These are phyloP conservation scores for Globisporangium takayamanum DNA, from an alignment of 352 stramenopile species.

Conservation along the genomic window DNA sequence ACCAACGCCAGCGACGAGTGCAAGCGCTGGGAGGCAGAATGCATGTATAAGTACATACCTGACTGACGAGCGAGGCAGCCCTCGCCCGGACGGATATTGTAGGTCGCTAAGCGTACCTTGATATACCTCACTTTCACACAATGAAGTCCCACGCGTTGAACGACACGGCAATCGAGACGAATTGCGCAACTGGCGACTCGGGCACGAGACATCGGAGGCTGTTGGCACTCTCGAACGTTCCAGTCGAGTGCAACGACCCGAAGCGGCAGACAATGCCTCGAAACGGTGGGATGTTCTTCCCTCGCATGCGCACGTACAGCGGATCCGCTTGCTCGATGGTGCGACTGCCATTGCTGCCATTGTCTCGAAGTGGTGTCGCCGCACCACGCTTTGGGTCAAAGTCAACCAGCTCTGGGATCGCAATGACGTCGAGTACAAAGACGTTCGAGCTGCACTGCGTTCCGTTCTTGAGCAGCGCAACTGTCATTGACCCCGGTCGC, in stretches of 20 bases:
- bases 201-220: slow-evolving; percentile 41
- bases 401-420: slow-evolving; percentile 25
- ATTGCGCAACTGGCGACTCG: slow-evolving; percentile 11
- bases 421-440: slow-evolving; percentile 20
- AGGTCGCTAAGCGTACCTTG: no score
- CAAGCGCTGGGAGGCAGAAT: no score
- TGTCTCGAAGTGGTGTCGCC: neutral
- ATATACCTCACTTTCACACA: no score
- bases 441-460: slow-evolving; percentile 21
- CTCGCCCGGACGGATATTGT: no score
- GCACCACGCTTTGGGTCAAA: slow-evolving; percentile 21
- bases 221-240: slow-evolving; percentile 28
- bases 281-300: slow-evolving; percentile 45
- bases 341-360: neutral
- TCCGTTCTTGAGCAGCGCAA: slow-evolving; percentile 17
- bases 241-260: slow-evolving; percentile 16
- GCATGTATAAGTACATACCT: no score
- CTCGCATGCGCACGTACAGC: slow-evolving; percentile 17
- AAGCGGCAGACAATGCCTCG: slow-evolving; percentile 32
- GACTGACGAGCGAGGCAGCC: no score
- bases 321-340: neutral
- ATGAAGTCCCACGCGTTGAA: slow-evolving; percentile 68
- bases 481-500: slow-evolving; percentile 7
- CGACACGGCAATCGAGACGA: slow-evolving; percentile 32
- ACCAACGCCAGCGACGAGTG: no score